Conservation (phyloP, 768 basidiomycete species). For the Amanita polypyramis region DNA sequence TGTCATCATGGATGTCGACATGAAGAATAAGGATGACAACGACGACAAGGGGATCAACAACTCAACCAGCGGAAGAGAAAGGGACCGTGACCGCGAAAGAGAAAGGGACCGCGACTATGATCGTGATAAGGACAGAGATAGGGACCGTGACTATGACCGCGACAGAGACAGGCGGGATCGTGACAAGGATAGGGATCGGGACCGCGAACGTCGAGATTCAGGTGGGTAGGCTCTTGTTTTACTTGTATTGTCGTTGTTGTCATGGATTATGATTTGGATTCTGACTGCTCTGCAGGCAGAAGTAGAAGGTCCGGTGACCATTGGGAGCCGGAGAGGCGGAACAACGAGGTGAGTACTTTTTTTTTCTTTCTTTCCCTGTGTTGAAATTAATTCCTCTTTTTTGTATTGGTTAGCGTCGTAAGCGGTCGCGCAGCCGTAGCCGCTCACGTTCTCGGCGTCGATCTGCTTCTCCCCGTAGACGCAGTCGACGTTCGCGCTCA, state of each 20-base stretch:
- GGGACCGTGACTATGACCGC: slow-evolving; percentile 28
- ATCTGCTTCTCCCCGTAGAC: slow-evolving; percentile 53
- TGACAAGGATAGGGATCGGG: slow-evolving; percentile 31
- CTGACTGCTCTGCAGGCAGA: slow-evolving; percentile 15
- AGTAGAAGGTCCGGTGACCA: slow-evolving; percentile 53
- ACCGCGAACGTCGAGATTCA: slow-evolving; percentile 36
- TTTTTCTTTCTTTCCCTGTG: neutral
- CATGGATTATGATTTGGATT: neutral
- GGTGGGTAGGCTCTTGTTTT: slow-evolving; percentile 27
- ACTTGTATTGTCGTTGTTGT: too few species aligned
- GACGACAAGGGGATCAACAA: slow-evolving; percentile 48
- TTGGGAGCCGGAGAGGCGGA: slow-evolving; percentile 77
- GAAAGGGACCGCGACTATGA: slow-evolving; percentile 33
- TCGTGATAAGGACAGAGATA: slow-evolving; percentile 33
- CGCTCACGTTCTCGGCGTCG: slow-evolving; percentile 66
- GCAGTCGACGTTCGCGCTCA: slow-evolving; percentile 39
- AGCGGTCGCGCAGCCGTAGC: slow-evolving; percentile 57
- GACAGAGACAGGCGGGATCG: slow-evolving; percentile 33
- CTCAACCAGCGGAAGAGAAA: slow-evolving; percentile 29
- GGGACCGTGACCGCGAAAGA: slow-evolving; percentile 30
- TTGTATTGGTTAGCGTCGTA: slow-evolving; percentile 37
- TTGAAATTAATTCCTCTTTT: neutral
- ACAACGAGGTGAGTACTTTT: slow-evolving; percentile 47
- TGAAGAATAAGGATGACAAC: slow-evolving; percentile 67
- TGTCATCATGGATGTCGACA: slow-evolving; percentile 62